Evolutionary conservation across 2,329 filamentous ascomycete species (phyloP).

Genomic region (Venturia asperata): DNA sequence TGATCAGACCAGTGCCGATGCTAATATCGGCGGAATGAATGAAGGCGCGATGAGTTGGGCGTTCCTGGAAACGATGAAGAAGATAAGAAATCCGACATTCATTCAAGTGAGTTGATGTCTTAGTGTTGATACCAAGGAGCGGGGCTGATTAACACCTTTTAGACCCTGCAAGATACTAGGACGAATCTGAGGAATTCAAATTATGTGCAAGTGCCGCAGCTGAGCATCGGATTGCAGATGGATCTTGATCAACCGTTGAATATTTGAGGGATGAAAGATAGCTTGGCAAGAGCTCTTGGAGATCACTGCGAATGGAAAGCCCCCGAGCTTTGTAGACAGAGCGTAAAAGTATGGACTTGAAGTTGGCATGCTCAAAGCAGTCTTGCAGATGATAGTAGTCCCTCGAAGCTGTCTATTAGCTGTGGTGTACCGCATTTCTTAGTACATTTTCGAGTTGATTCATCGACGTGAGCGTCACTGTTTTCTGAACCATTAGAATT

Average conservation of each 20-base stretch:
- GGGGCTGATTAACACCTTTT: not conserved
- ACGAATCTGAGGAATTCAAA: constrained; percentile 33
- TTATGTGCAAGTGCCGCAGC: constrained; percentile 40
- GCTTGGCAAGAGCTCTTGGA: no score
- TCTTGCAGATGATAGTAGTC: not conserved
- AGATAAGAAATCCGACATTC: not conserved
- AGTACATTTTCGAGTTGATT: not conserved
- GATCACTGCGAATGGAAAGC: no score
- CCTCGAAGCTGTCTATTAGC: not conserved
- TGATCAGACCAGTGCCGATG: constrained; percentile 46
- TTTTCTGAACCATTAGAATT: no score
- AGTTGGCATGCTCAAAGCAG: not conserved
- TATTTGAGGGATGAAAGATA: not conserved
- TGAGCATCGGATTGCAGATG: constrained; percentile 35
- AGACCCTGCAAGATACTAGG: constrained; percentile 36
- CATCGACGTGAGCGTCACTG: not conserved
- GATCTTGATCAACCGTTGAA: constrained; percentile 32
- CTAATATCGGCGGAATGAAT: constrained; percentile 38
- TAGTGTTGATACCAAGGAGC: not conserved
- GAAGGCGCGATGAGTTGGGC: constrained; percentile 45
- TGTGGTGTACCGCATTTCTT: not conserved
- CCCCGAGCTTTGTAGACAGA: no score
- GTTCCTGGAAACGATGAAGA: constrained; percentile 40
- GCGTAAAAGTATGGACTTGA: no score
- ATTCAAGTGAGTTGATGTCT: not conserved